These are phyloP conservation scores for Rhynchosporium graminicola DNA, from an alignment of 2,329 filamentous ascomycete genomes.

Conservation along the genomic window DNA sequence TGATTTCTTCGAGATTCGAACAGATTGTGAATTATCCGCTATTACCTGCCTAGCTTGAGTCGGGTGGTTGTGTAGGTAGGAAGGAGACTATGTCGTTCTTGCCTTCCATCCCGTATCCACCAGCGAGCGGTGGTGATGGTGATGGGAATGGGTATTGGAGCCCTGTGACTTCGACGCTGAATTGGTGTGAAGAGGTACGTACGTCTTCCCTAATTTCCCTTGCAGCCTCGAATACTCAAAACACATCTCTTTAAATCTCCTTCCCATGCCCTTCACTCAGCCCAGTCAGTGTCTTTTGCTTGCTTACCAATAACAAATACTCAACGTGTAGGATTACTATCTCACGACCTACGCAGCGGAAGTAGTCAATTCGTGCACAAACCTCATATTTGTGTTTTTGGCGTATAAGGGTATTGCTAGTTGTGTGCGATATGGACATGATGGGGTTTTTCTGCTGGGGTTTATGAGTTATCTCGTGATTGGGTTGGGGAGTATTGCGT, in stretches of 20 bases:
- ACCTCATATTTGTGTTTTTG: conserved; percentile 76
- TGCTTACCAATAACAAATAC: not conserved
- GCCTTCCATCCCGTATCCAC: conserved; percentile 19
- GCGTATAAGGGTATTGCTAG: conserved; percentile 71
- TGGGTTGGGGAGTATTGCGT: conserved; percentile 39
- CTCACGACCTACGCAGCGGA: conserved; percentile 72
- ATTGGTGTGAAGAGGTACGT: conserved; percentile 72
- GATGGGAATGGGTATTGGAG: conserved; percentile 29
- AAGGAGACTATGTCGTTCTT: not conserved
- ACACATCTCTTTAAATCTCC: too few species aligned
- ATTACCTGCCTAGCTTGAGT: too few species aligned
- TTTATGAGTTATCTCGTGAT: conserved; percentile 45
- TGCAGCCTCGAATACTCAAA: too few species aligned
- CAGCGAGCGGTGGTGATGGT: not conserved
- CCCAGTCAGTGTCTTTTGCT: not conserved
- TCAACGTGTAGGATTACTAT: conserved; percentile 62
- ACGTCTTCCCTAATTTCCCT: too few species aligned
- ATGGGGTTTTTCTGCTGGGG: conserved; percentile 69
- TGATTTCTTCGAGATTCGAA: too few species aligned
- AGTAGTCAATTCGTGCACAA: conserved; percentile 76
- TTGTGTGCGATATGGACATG: conserved; percentile 70
- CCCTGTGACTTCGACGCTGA: conserved; percentile 28
- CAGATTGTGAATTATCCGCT: too few species aligned
- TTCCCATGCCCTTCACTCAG: too few species aligned
- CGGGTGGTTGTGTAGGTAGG: too few species aligned